Evolutionary conservation across 73 alveolate genomes (phyloP).

Genomic region (Durusdinium trenchii): DNA sequence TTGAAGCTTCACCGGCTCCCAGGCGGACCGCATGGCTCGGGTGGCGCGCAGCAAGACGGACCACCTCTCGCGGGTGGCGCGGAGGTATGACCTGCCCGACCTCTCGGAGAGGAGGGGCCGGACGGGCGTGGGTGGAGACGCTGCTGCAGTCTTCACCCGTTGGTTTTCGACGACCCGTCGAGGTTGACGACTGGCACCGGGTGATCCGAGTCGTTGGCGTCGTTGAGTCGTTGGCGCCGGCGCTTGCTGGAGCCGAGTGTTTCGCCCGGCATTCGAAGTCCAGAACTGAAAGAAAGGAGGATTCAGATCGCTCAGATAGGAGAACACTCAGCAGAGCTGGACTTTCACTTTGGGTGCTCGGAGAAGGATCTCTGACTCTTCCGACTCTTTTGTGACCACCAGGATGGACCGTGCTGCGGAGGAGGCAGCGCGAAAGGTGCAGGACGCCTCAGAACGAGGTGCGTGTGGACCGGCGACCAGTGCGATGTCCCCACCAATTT

Average conservation of each 20-base stretch:
- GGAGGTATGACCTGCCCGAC: constrained; percentile 63
- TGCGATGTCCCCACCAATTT: too few species aligned
- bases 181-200: neutral
- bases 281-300: neutral
- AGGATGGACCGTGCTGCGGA: constrained; percentile 50
- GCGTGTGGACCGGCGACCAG: too few species aligned
- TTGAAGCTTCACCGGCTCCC: neutral
- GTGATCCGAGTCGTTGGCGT: neutral
- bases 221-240: too few species aligned
- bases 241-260: too few species aligned
- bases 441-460: constrained; percentile 73
- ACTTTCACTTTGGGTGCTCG: too few species aligned
- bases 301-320: neutral
- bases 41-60: constrained; percentile 73
- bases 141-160: too few species aligned
- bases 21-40: constrained; percentile 45
- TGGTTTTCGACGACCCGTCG: too few species aligned
- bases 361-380: neutral
- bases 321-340: too few species aligned
- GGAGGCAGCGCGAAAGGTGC: constrained; percentile 61
- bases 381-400: neutral
- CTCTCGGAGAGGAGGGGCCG: constrained; percentile 36
- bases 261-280: too few species aligned
- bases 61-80: constrained; percentile 39
- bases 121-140: neutral